phyloP scores from a whole-genome alignment of 805 yeast species.

The Saturnispora zaruensis region DNA sequence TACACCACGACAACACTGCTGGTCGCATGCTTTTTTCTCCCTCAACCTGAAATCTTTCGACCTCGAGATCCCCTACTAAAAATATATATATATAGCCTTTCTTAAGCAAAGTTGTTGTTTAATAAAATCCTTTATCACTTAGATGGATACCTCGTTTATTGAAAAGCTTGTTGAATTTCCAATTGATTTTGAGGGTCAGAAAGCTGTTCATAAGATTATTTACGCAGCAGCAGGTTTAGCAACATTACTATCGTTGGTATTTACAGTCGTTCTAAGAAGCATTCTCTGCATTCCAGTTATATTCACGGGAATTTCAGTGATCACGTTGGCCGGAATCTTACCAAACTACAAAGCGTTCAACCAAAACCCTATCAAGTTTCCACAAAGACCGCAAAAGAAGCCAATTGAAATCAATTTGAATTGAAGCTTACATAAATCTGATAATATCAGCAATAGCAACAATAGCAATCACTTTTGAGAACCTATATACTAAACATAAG shows the following conservation, averaged over 20 bases:
- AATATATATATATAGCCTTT: not conserved
- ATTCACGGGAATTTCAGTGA: conserved; percentile 30
- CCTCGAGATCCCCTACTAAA: not conserved
- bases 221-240: conserved; percentile 24
- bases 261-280: conserved; percentile 43
- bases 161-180: conserved; percentile 22
- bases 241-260: conserved; percentile 33
- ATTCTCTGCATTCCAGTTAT: conserved; percentile 31
- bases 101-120: not conserved
- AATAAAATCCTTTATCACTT: not conserved
- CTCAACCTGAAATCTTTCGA: not conserved
- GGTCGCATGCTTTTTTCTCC: not conserved
- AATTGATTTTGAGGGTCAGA: conserved; percentile 50
- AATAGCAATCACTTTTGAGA: not conserved
- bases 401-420: conserved; percentile 11
- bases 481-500: not conserved
- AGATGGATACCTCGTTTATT: conserved; percentile 14
- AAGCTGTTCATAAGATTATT: conserved; percentile 30
- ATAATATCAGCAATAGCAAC: not conserved
- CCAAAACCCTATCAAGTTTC: conserved; percentile 42
- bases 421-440: not conserved
- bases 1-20: not conserved
- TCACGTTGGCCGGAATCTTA: conserved; percentile 33
- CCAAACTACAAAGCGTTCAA: conserved; percentile 57
- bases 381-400: conserved; percentile 18